A percentile compares a stretch with the other conserved stretches of the same genome.
phyloP scores from a whole-genome alignment of 495 filamentous ascomycete genomes.

The Aspergillus sparsus region DNA sequence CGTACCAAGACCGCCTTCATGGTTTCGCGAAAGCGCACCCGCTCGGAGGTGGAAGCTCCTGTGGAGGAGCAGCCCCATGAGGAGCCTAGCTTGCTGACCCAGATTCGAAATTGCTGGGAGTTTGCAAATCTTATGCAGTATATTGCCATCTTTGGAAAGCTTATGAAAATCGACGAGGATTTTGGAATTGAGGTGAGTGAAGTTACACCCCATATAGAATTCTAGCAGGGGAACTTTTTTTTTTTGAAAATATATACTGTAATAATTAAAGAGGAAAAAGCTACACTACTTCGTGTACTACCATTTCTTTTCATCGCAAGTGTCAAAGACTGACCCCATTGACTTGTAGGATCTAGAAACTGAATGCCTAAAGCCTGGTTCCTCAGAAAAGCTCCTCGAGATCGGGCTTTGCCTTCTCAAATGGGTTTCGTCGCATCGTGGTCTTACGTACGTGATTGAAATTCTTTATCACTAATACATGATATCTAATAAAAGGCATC shows the following conservation, averaged over 20 bases:
- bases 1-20: conserved; percentile 44
- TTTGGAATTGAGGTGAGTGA: conserved; percentile 78
- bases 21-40: conserved; percentile 68
- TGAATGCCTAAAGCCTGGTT: conserved; percentile 76
- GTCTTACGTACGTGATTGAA: conserved; percentile 69
- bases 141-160: conserved; percentile 82
- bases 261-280: background rate
- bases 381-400: conserved; percentile 70
- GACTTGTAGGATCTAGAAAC: conserved; percentile 75
- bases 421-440: conserved; percentile 90
- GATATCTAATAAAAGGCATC: background rate
- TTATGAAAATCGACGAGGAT: conserved; percentile 84
- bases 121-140: conserved; percentile 95
- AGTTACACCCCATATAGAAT: background rate
- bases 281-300: no score
- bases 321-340: background rate
- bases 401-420: conserved; percentile 90
- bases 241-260: conserved; percentile 1
- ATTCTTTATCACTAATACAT: background rate
- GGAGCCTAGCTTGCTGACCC: conserved; percentile 59
- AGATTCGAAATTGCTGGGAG: conserved; percentile 87
- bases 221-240: background rate
- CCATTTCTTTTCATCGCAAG: no score
- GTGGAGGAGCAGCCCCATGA: conserved; percentile 48
- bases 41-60: conserved; percentile 63